phyloP scores from a whole-genome alignment of 176 grass and related monocot species.

The Saccharum officinarum region DNA sequence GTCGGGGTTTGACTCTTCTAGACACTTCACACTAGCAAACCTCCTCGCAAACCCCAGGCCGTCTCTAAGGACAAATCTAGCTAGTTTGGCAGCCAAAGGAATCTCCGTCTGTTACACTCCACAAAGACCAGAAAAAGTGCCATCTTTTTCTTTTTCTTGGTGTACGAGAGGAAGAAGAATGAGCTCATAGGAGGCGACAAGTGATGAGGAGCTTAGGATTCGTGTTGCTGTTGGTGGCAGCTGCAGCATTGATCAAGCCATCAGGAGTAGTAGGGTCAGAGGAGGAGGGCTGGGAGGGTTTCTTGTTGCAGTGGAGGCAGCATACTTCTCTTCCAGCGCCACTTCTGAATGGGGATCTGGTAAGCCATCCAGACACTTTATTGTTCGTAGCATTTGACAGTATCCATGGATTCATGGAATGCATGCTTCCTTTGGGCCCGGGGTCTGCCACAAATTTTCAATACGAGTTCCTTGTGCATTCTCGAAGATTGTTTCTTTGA shows the following conservation, averaged over 20 bases:
- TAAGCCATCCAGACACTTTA: background rate
- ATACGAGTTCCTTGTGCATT: background rate
- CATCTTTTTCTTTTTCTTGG: background rate
- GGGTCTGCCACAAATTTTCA: background rate
- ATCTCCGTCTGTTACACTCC: background rate
- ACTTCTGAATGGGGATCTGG: conserved; percentile 42
- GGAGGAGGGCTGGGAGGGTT: conserved; percentile 3
- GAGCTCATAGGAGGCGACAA: conserved; percentile 11
- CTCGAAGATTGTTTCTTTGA: background rate
- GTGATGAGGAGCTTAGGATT: conserved; percentile 30
- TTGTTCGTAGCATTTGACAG: conserved; percentile 1
- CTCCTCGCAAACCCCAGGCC: background rate
- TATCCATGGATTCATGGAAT: background rate
- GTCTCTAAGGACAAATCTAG: conserved; percentile 21
- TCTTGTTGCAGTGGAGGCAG: conserved; percentile 16
- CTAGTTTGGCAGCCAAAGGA: conserved; percentile 16
- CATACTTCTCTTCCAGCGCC: background rate
- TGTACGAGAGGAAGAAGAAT: background rate
- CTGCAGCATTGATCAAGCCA: background rate
- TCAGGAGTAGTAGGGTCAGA: background rate
- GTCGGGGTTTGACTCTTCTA: conserved; percentile 27
- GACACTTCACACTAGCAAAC: conserved; percentile 12
- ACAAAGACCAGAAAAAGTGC: background rate
- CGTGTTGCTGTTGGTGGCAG: conserved; percentile 18
- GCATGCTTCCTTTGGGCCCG: background rate